These are phyloP conservation scores for Geosmithia flava DNA, from an alignment of 2,329 filamentous ascomycete species.

Conservation along the genomic window DNA sequence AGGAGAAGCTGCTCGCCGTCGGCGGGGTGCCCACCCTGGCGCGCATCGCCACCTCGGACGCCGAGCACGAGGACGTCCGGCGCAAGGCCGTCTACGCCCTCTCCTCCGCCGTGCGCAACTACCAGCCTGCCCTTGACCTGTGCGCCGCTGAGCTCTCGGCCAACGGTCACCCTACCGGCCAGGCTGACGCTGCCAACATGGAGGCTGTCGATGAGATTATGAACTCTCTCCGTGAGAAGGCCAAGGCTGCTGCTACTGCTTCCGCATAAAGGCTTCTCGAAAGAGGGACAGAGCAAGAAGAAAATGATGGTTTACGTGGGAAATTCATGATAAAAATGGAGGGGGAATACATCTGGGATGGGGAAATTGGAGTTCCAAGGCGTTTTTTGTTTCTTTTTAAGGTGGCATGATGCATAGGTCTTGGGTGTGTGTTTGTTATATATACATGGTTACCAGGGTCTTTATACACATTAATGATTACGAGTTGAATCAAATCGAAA, in stretches of 20 bases:
- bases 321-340: too few species aligned
- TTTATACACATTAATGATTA: neutral
- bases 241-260: constrained; percentile 14
- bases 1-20: constrained; percentile 53
- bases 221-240: constrained; percentile 47
- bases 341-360: too few species aligned
- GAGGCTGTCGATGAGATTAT: constrained; percentile 70
- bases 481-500: neutral
- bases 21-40: constrained; percentile 63
- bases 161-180: constrained; percentile 39
- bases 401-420: neutral
- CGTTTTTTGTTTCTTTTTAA: too few species aligned
- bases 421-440: neutral
- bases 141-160: constrained; percentile 44
- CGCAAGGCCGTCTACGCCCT: constrained; percentile 86
- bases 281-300: neutral
- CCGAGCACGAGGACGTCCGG: constrained; percentile 51
- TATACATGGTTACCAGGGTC: neutral
- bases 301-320: too few species aligned
- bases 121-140: constrained; percentile 67
- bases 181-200: constrained; percentile 79
- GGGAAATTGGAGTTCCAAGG: too few species aligned
- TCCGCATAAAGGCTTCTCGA: too few species aligned
- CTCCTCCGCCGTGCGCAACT: constrained; percentile 78
- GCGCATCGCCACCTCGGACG: constrained; percentile 46